Evolutionary conservation across 495 filamentous ascomycete species (phyloP).

Genomic region (Cenococcum geophilum): DNA sequence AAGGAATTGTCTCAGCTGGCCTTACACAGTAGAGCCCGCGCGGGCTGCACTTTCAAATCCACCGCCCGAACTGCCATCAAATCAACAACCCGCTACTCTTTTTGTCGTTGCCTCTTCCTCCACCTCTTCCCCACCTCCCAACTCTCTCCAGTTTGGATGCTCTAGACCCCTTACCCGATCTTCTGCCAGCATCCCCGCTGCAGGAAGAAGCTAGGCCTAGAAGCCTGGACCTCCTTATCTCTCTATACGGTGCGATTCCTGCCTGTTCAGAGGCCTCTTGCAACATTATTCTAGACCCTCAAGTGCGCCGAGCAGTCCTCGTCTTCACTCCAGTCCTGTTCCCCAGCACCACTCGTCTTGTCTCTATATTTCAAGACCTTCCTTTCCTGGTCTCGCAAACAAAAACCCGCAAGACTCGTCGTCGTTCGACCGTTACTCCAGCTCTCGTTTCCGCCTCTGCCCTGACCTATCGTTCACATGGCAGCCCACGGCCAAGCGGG

Average conservation of each 20-base stretch:
- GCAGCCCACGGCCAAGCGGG: background rate
- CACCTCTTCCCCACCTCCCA: background rate
- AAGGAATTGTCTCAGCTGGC: conserved; percentile 4
- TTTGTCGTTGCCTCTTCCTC: background rate
- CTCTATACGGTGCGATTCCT: background rate
- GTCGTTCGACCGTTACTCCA: too few species aligned
- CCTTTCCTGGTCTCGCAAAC: too few species aligned
- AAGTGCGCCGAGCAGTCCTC: background rate
- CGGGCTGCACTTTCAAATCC: background rate
- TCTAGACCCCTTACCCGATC: background rate
- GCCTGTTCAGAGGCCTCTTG: background rate
- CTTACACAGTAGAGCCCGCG: background rate
- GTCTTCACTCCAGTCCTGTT: background rate
- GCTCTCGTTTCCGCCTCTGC: too few species aligned
- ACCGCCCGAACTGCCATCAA: too few species aligned
- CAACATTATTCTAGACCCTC: background rate
- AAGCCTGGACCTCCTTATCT: conserved; percentile 10
- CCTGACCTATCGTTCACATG: background rate
- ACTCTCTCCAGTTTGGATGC: background rate
- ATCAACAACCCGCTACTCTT: too few species aligned
- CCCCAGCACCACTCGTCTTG: background rate
- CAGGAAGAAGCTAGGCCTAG: background rate
- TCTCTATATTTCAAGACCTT: too few species aligned
- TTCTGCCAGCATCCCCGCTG: background rate
- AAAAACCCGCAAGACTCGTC: too few species aligned